Evolutionary conservation across 2,329 filamentous ascomycete genomes (phyloP), one percentile per base, ranked within the genome.

Genomic region (Niveomyces coronatus): DNA sequence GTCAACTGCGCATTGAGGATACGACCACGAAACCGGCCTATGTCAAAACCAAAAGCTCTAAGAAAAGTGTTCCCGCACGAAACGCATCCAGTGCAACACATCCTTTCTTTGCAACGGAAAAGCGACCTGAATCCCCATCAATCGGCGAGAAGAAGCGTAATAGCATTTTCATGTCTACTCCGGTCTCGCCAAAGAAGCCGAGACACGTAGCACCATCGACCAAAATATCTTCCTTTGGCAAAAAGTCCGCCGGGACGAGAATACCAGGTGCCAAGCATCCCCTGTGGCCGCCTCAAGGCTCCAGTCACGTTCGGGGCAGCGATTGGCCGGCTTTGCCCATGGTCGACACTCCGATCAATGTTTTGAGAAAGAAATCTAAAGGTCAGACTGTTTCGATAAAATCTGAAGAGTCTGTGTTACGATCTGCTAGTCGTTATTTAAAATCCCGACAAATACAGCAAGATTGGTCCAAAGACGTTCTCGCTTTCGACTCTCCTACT

Each of bases 221-320:
- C 11, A 58, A 56, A 15, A 41, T 60, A 13, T 60, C 65, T 0
- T 58, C 62, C 10, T 68, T 71, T 42, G 67, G 70, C 3, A 49
- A 56, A 18, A 68, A 59, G 39, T 62, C 63, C 4, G 49, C 55
- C 3, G 64, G 62, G 0, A 50, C 75, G 4, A 85, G 75, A 49
- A 66, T 81, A n/a, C 75, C 79, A 0, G 83, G 82, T 3, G 68
- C 79, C 8, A 63, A 66, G 44, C 68, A 83, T 38, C 73, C 84
- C 4, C 65, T 75, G n/a, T 91, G 84, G 80, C 85, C 85, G 26
- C 70, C 74, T 34, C 67, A 69, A 45, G 80, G 67, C 6, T 76
- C 75, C 53, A 60, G 68, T 1, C 82, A 86, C 54, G 60, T 87
- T 29, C 71, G 79, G 39, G 77, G 71, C 5, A 40, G 49, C 24